Percentiles rank a stretch among this genome's conserved stretches.
Evolutionary conservation across 805 yeast species (phyloP).

Genomic region (Saccharomycopsis fermentans): DNA sequence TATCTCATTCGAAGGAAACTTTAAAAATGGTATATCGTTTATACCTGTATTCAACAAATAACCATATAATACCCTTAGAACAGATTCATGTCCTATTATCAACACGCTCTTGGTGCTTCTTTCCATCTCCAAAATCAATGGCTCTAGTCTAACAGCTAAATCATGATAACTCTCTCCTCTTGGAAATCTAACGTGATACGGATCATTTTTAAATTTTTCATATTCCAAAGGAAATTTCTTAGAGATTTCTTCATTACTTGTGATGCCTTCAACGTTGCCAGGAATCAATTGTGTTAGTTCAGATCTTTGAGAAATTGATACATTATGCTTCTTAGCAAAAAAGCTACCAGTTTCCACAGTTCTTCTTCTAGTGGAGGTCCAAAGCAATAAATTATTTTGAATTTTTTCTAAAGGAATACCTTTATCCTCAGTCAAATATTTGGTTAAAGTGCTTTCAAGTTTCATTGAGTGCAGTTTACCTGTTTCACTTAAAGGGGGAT

Average conservation of each 20-base stretch:
- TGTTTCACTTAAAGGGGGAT: constrained; percentile 70
- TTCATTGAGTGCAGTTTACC: constrained; percentile 61
- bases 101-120: constrained; percentile 79
- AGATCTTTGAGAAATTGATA: constrained; percentile 62
- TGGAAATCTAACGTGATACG: constrained; percentile 87
- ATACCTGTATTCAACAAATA: constrained; percentile 89
- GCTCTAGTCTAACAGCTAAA: constrained; percentile 88
- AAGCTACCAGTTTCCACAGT: constrained; percentile 70
- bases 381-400: constrained; percentile 46
- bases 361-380: constrained; percentile 88
- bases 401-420: constrained; percentile 26
- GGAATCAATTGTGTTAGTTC: constrained; percentile 85
- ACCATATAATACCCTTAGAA: constrained; percentile 83
- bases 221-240: constrained; percentile 59
- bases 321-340: constrained; percentile 48
- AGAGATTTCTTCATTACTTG: constrained; percentile 46
- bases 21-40: constrained; percentile 69
- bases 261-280: constrained; percentile 69
- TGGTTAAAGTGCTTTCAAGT: constrained; percentile 47
- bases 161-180: constrained; percentile 95
- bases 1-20: constrained; percentile 72
- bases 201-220: constrained; percentile 56
- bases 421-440: constrained; percentile 22
- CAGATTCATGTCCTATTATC: constrained; percentile 88
- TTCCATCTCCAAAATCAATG: constrained; percentile 87